Percentiles rank a stretch among this genome's conserved stretches.
Conservation (phyloP, 495 filamentous ascomycete genomes). For the Sabuloglossum arenarium region DNA sequence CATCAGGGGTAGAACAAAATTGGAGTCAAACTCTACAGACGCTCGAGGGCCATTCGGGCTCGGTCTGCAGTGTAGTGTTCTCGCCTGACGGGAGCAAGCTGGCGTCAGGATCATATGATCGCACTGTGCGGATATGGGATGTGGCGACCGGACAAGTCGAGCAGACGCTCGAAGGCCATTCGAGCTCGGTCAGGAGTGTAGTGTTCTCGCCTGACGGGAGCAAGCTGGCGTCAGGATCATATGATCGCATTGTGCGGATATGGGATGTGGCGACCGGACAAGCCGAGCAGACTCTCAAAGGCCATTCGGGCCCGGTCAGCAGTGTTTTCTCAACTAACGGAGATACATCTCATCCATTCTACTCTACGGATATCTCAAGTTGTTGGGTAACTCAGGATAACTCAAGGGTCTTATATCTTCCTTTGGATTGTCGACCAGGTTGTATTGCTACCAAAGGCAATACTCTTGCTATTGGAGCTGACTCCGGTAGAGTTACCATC, state of each 20-base stretch:
- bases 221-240: no score
- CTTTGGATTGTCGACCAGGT: no score
- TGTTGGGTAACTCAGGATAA: no score
- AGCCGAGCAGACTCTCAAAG: not conserved
- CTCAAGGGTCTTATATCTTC: no score
- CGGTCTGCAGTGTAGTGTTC: not conserved
- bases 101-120: no score
- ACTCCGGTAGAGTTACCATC: no score
- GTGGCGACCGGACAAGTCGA: not conserved
- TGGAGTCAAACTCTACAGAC: conserved; percentile 1
- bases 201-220: not conserved
- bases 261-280: not conserved
- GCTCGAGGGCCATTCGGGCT: not conserved
- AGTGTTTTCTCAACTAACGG: no score
- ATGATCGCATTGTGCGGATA: not conserved
- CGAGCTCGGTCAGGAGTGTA: not conserved
- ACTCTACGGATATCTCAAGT: no score
- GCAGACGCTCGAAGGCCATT: conserved; percentile 1
- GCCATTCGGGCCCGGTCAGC: no score
- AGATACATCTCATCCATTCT: no score
- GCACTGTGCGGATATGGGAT: not conserved
- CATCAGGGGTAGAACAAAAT: not conserved
- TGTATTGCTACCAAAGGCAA: no score
- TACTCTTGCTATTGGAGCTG: no score
- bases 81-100: not conserved